phyloP scores from a whole-genome alignment of 2,329 filamentous ascomycete species.

The Verticillium tricorpus region DNA sequence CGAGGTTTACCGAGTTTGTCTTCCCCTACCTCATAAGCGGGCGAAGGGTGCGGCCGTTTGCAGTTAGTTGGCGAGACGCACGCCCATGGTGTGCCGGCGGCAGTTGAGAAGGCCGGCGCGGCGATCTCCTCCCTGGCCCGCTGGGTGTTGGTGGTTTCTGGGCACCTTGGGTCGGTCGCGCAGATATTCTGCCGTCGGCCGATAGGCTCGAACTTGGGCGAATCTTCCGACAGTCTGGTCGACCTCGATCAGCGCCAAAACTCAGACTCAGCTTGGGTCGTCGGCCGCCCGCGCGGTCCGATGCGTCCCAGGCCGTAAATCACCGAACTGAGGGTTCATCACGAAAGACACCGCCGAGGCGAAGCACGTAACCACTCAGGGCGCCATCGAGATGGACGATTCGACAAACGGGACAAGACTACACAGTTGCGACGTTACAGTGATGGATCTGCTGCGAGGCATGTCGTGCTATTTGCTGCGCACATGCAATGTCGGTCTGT shows the following conservation, averaged over 20 bases:
- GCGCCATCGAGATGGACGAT: neutral
- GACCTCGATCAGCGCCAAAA: neutral
- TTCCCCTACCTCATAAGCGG: neutral
- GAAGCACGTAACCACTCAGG: neutral
- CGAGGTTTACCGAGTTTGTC: neutral
- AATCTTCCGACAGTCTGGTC: neutral
- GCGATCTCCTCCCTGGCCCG: neutral
- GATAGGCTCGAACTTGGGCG: neutral
- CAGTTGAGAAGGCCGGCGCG: neutral
- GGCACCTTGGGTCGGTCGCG: neutral
- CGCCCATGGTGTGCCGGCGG: neutral
- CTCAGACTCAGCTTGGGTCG: neutral
- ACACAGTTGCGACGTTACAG: neutral
- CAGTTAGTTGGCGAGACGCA: neutral
- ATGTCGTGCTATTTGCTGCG: neutral
- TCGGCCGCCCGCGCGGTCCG: neutral
- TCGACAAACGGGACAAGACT: neutral
- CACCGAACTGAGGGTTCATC: neutral
- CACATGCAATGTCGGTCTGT: neutral
- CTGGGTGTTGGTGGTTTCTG: neutral
- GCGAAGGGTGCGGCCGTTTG: neutral
- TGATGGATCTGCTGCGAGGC: neutral
- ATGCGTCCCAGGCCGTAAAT: neutral
- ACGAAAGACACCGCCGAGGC: neutral
- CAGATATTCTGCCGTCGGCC: neutral